Percentiles rank a stretch among this genome's conserved stretches.
Conservation (phyloP, 441 rosid species). For the Aquilaria agallochum region DNA sequence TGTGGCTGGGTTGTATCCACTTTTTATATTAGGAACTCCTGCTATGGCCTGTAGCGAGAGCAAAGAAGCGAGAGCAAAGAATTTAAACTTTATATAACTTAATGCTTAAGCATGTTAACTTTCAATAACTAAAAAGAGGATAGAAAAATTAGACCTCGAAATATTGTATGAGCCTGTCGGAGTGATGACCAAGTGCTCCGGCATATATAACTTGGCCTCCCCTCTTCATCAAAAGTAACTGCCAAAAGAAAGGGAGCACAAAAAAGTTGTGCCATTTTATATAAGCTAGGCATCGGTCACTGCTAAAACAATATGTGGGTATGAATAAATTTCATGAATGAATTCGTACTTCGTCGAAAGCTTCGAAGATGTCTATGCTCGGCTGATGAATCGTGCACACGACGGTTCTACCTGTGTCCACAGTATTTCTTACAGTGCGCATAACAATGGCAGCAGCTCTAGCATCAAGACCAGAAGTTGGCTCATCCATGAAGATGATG, state of each 20-base stretch:
- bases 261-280: no score
- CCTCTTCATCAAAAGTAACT: constrained; percentile 85
- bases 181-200: constrained; percentile 68
- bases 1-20: constrained; percentile 84
- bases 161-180: constrained; percentile 75
- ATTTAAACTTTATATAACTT: not conserved
- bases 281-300: no score
- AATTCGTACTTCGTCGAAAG: constrained; percentile 74
- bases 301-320: not conserved
- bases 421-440: constrained; percentile 88
- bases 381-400: constrained; percentile 98
- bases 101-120: not conserved
- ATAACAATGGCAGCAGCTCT: constrained; percentile 91
- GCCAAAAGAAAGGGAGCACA: constrained; percentile 16
- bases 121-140: not conserved
- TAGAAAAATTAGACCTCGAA: constrained; percentile 48
- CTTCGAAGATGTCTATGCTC: constrained; percentile 87
- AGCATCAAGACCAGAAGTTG: constrained; percentile 92
- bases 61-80: not conserved
- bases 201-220: constrained; percentile 88
- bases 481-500: constrained; percentile 92
- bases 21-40: constrained; percentile 65
- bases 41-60: constrained; percentile 43
- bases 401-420: constrained; percentile 86
- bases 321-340: not conserved